Evolutionary conservation across 1,139 yeast genomes (phyloP), one percentile per base, ranked within the genome.

Genomic region (Candida sp.): DNA sequence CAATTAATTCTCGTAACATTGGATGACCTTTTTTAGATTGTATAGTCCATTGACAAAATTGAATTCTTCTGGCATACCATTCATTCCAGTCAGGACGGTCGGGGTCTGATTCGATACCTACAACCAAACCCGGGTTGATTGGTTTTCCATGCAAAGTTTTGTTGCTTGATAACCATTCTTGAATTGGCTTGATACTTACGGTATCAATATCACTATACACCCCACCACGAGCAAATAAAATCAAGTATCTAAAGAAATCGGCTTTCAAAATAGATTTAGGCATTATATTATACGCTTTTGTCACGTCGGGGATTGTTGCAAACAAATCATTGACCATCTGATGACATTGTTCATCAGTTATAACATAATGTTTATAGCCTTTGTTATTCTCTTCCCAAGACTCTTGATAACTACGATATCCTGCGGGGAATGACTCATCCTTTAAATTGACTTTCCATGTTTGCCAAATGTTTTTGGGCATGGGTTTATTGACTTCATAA

Each of bases 51-150:
- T 84, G 88, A 51, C 89, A 84, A 54, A 86, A 82, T 54, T 84
- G 88, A 38, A 86, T 67, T 59, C 91, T 70, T 58, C 93, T 73
- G 7, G 86, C 81, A 49, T 80, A 81, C 74, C 87, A 81, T 22
- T 81, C 79, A 43, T 75, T 72, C 93, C 91, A 85, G 55, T 83
- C 86, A 1, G 81, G 81, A 46, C 95, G 77, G 63, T 88, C 95
- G 15, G 98, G 96, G 59, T 91, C 97, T 1, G 97, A 96, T 60
- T 90, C 96, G 43, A 90, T 86, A 0, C 97, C 97, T 21, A 89
- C 78, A 21, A 87, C 83, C 47, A 90, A 72, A 0, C 97, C 97
- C 1, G 84, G 77, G 40, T 68, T 76, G 38, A 66, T 69, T 4
- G 63, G 60, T 39, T 64, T 56, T 4, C 55, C 71, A 42, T 61